Percentiles rank a stretch among this genome's conserved stretches.
These are phyloP conservation scores for Trifolium fragiferum DNA, from an alignment of 306 rosid species.

Conservation along the genomic window DNA sequence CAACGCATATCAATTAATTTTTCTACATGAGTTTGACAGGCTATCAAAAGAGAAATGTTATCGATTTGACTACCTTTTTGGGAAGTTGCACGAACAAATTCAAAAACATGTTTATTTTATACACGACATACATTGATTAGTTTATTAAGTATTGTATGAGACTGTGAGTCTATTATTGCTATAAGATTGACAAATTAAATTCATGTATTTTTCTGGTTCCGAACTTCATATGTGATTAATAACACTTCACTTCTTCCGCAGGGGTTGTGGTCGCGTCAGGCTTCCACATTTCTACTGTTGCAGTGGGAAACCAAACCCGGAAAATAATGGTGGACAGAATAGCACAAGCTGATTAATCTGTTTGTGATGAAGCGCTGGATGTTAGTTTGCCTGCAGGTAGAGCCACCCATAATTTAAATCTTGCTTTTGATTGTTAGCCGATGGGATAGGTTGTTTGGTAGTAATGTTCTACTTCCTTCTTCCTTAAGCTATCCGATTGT, in stretches of 20 bases:
- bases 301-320: slow-evolving; percentile 45
- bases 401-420: slow-evolving; percentile 21
- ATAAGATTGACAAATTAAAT: slow-evolving; percentile 5
- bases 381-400: slow-evolving; percentile 31
- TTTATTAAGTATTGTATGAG: not conserved
- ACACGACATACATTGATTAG: not conserved
- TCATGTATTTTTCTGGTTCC: slow-evolving; percentile 7
- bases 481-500: slow-evolving; percentile 24
- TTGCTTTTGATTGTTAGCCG: slow-evolving; percentile 17
- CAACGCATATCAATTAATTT: not conserved
- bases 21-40: slow-evolving; percentile 8
- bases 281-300: slow-evolving; percentile 58
- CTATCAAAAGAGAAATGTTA: not conserved
- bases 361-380: slow-evolving; percentile 26
- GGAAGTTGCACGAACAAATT: slow-evolving; percentile 11
- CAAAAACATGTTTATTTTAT: slow-evolving; percentile 22
- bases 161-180: not conserved
- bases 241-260: slow-evolving; percentile 19
- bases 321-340: slow-evolving; percentile 30
- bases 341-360: slow-evolving; percentile 37
- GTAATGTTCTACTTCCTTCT: slow-evolving; percentile 35
- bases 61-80: not conserved
- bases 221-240: slow-evolving; percentile 1
- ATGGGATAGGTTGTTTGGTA: slow-evolving; percentile 23
- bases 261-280: slow-evolving; percentile 53